Evolutionary conservation across 2,329 filamentous ascomycete genomes (phyloP), one percentile per base, ranked within the genome.

Genomic region (Sclerotinia sclerotiorum): DNA sequence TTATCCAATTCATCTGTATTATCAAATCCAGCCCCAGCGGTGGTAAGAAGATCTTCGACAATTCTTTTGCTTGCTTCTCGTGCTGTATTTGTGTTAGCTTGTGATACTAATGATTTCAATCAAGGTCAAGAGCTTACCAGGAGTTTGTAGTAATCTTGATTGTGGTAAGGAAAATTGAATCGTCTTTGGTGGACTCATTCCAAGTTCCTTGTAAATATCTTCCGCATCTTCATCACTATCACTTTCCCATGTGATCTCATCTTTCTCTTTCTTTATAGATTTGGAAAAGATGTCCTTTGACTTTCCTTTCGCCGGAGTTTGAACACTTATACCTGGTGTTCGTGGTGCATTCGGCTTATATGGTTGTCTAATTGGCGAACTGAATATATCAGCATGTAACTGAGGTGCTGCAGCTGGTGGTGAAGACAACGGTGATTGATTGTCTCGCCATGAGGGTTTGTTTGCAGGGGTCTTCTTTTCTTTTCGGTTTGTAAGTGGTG

Each of bases 121-220:
- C 19, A 24, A 44, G 17, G 24, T n/a, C 17, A 44, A 49, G 11
- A 24, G n/a, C 86, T 77, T 80, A 91, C 89, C 89, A 71, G 92
- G 92, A 61, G 92, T 96, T 78, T 94, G 92, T 77, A 94, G 79
- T 29, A 96, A 80, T 76, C 91, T 89, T 52, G 88, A 91, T 65
- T 90, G 90, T 63, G 91, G 91, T 60, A 96, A 80, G 56, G 90
- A 89, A 78, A 96, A 96, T 76, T 94, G 91, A 70, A 96, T 94
- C 15, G 92, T 95, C 83, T 98, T 98, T 0, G 95, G 95, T 39
- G 95, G 95, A 76, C 92, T 97, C 79, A 93, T 90, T 7, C 89
- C 92, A 60, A 86, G 79, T 29, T 80, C 78, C 8, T 85, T 85
- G 69, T 90, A 89, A 7, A 87, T 76, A 54, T 84, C 86, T 32